These are phyloP conservation scores for Botrytis aclada DNA, from an alignment of 2,329 filamentous ascomycete species.

Conservation along the genomic window DNA sequence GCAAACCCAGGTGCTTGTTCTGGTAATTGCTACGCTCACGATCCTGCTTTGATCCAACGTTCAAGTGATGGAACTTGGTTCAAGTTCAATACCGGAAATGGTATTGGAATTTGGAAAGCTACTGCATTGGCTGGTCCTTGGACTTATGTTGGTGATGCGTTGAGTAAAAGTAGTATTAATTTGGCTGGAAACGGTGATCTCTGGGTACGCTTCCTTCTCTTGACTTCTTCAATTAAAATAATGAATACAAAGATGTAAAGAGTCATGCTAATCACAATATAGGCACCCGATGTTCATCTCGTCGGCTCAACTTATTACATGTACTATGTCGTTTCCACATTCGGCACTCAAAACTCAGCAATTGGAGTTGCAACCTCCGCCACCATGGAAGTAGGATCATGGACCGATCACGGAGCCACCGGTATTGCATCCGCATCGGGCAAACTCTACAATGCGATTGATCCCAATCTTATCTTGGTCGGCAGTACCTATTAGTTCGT, in stretches of 20 bases:
- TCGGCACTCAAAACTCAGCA: constrained; percentile 51
- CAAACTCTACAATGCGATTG: constrained; percentile 59
- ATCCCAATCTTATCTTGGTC: constrained; percentile 49
- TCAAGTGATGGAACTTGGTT: constrained; percentile 44
- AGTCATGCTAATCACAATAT: background rate
- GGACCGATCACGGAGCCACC: constrained; percentile 57
- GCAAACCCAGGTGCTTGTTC: constrained; percentile 41
- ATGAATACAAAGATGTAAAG: background rate
- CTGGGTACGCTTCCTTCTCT: constrained; percentile 39
- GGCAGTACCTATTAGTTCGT: constrained; percentile 42
- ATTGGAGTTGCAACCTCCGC: constrained; percentile 48
- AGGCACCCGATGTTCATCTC: constrained; percentile 62
- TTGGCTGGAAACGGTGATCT: constrained; percentile 39
- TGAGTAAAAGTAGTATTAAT: constrained; percentile 40
- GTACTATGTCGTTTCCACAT: constrained; percentile 57
- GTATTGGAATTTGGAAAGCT: constrained; percentile 42
- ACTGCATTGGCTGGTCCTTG: constrained; percentile 42
- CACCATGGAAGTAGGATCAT: constrained; percentile 51
- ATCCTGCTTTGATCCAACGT: constrained; percentile 43
- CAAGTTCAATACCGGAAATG: constrained; percentile 43
- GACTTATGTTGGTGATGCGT: constrained; percentile 41
- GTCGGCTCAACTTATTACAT: constrained; percentile 59
- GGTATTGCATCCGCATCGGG: constrained; percentile 47
- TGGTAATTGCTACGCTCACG: constrained; percentile 43
- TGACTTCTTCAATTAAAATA: background rate